Evolutionary conservation across 805 yeast genomes (phyloP).

Genomic region (Saccharomyces jurei): DNA sequence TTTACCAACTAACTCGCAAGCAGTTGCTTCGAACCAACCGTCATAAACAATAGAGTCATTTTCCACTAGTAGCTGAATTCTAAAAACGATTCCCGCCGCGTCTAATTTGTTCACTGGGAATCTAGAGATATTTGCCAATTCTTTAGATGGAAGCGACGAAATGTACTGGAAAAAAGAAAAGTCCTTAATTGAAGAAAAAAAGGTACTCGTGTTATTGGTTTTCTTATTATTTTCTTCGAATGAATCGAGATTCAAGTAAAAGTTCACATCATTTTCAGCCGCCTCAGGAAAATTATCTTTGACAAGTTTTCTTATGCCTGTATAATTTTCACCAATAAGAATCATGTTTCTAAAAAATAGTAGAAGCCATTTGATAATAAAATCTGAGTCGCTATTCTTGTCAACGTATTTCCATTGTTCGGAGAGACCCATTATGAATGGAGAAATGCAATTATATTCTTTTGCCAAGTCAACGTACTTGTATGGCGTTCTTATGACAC

Average conservation of each 20-base stretch:
- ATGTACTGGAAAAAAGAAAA: constrained; percentile 32
- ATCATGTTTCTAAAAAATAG: constrained; percentile 40
- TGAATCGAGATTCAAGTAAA: constrained; percentile 16
- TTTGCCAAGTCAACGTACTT: constrained; percentile 63
- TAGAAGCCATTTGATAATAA: constrained; percentile 42
- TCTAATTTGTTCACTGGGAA: constrained; percentile 42
- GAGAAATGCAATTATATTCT: constrained; percentile 37
- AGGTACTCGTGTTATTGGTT: constrained; percentile 10
- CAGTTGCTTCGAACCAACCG: constrained; percentile 15
- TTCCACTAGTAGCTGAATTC: constrained; percentile 30
- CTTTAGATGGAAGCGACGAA: constrained; percentile 24
- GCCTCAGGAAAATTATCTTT: constrained; percentile 5
- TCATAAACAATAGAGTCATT: constrained; percentile 20
- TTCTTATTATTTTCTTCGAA: constrained; percentile 10
- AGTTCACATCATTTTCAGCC: constrained; percentile 3
- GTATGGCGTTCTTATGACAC: constrained; percentile 70
- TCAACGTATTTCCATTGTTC: constrained; percentile 65
- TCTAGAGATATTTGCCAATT: constrained; percentile 26
- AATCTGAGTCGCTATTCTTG: constrained; percentile 14
- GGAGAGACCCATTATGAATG: constrained; percentile 45
- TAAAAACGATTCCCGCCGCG: constrained; percentile 37
- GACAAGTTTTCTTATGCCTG: constrained; percentile 10
- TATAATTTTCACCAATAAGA: constrained; percentile 53
- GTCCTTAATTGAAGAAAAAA: constrained; percentile 12
- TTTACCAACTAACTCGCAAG: constrained; percentile 36